Evolutionary conservation across 306 rosid genomes (phyloP).

Genomic region (Casuarina equisetifolia): DNA sequence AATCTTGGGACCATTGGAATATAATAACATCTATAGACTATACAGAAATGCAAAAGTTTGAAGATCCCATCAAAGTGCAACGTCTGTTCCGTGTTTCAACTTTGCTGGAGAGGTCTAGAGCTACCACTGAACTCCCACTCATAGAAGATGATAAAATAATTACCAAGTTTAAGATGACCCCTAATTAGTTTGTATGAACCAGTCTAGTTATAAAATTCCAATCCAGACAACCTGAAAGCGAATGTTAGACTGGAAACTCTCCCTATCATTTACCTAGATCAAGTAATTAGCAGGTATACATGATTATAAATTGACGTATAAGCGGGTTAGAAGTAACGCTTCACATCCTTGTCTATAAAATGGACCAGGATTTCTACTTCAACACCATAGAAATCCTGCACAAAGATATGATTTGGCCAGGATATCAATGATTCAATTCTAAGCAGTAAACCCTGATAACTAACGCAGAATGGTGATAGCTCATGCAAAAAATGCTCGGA

Average conservation of each 20-base stretch:
- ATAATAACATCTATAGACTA: not conserved
- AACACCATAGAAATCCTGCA: not conserved
- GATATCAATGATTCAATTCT: not conserved
- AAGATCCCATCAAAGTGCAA: not conserved
- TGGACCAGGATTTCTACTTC: not conserved
- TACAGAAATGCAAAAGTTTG: not conserved
- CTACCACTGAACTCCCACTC: not conserved
- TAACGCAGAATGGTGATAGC: not conserved
- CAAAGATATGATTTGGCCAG: not conserved
- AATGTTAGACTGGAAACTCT: not conserved
- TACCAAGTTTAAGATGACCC: not conserved
- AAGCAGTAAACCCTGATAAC: not conserved
- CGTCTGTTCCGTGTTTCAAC: not conserved
- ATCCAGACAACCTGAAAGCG: not conserved
- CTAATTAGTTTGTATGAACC: conserved; percentile 11
- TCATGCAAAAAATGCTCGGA: not conserved
- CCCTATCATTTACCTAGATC: conserved; percentile 4
- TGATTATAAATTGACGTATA: not conserved
- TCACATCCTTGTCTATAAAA: not conserved
- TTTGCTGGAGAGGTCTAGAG: not conserved
- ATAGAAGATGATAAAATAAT: not conserved
- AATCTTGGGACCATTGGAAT: conserved; percentile 2
- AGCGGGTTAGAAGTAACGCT: no score
- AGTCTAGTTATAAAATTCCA: not conserved
- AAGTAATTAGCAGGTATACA: no score